Conservation (phyloP, 1,139 yeast genomes). For the Taiozyma sp. region DNA sequence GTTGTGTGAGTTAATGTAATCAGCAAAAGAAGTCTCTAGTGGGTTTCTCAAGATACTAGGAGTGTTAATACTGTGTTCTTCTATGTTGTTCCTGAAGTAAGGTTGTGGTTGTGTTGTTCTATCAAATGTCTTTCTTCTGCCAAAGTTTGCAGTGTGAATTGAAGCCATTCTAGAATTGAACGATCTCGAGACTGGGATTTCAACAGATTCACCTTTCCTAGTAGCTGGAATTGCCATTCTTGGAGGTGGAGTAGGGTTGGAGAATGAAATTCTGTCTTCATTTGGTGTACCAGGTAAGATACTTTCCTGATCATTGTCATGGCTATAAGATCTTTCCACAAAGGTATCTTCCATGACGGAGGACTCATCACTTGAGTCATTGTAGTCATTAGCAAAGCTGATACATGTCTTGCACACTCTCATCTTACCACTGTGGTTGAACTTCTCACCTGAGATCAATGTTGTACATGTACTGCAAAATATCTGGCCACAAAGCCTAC, state of each 20-base stretch:
- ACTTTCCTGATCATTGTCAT: conserved; percentile 14
- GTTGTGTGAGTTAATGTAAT: conserved; percentile 19
- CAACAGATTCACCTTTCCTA: conserved; percentile 72
- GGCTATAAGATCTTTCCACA: conserved; percentile 22
- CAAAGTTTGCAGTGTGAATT: conserved; percentile 21
- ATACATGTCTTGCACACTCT: conserved; percentile 80
- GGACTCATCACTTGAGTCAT: conserved; percentile 67
- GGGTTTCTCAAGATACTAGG: neutral
- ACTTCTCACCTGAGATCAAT: conserved; percentile 71
- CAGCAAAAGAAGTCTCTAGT: conserved; percentile 19
- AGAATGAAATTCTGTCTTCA: conserved; percentile 17
- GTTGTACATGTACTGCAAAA: conserved; percentile 87
- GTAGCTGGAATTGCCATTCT: conserved; percentile 83
- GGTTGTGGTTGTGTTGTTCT: conserved; percentile 8
- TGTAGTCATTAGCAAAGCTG: conserved; percentile 52
- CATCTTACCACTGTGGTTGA: conserved; percentile 64
- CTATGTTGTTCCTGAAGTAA: neutral
- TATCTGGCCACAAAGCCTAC: conserved; percentile 93
- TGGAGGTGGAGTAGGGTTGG: conserved; percentile 62
- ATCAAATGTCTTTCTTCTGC: conserved; percentile 19
- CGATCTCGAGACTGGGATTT: conserved; percentile 50
- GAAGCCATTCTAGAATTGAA: conserved; percentile 25
- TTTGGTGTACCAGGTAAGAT: conserved; percentile 13
- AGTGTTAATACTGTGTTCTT: neutral
- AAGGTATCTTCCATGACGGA: conserved; percentile 30